These are phyloP conservation scores for Vachellia collinsii DNA, from an alignment of 306 rosid species.

Conservation along the genomic window DNA sequence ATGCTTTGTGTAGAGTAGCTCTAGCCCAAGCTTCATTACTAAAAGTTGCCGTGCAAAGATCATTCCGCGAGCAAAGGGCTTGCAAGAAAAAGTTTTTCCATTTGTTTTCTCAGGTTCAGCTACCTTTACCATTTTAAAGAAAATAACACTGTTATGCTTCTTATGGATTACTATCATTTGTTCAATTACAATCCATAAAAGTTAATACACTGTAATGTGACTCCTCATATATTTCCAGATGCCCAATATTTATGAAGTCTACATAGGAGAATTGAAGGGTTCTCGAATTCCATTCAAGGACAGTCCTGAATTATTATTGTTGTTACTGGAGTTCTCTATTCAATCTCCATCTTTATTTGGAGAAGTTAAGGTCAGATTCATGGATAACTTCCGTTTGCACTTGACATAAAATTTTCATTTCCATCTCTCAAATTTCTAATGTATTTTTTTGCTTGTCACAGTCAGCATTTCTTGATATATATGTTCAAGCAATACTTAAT, in stretches of 20 bases:
- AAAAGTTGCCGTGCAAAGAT: conserved; percentile 55
- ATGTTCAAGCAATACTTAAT: conserved; percentile 75
- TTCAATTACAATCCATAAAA: not conserved
- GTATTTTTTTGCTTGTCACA: conserved; percentile 43
- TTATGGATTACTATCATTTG: not conserved
- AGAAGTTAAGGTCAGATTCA: conserved; percentile 64
- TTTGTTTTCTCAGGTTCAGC: conserved; percentile 78
- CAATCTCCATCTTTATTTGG: conserved; percentile 57
- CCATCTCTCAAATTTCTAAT: conserved; percentile 26
- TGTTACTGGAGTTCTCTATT: conserved; percentile 73
- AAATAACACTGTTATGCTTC: conserved; percentile 1
- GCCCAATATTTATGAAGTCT: conserved; percentile 61
- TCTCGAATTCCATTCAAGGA: conserved; percentile 73
- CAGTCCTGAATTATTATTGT: conserved; percentile 66
- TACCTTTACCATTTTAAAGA: conserved; percentile 9
- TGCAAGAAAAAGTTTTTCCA: conserved; percentile 67
- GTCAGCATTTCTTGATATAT: conserved; percentile 86
- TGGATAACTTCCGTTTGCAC: not conserved
- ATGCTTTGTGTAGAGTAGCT: conserved; percentile 83
- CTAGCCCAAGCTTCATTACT: conserved; percentile 71
- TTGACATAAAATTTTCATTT: conserved; percentile 3
- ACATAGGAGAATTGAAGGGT: conserved; percentile 70
- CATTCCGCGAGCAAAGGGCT: conserved; percentile 65
- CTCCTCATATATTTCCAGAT: conserved; percentile 52
- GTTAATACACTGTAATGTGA: conserved; percentile 12